Base-by-base conservation (phyloP, 371 early-diverging fungal species). In the Mucor sp. region DNA sequence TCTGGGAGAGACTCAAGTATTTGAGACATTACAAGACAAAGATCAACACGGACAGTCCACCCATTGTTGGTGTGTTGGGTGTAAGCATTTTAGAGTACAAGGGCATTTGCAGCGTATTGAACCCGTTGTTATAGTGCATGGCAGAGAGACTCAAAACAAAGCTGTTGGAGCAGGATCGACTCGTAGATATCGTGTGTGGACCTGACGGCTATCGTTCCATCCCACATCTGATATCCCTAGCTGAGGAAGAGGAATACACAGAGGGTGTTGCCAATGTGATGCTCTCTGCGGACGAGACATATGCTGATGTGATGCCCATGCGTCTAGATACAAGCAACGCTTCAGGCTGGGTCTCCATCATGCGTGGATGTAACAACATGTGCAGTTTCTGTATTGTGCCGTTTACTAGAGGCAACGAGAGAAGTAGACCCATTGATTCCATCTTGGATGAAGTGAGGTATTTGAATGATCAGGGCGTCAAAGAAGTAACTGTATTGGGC, bases 291-390 rank as follows among this genome's bases (percentile, higher is more conserved):
- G 93, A 93, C 69, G 93, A 93, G 74, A 92, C 93, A 3, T 93
- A 93, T 69, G 91, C 93, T 1, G 93, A 93, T 69, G 88, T 93
- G 44, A 88, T 91, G 68, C 93, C 93, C 0, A 85, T 92, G 70
- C 80, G 93, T 30, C 75, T 91, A 28, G 84, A 92, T 63, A 72
- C 81, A 19, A 80, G 84, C 64, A 81, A 79, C 64, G 82, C 86
- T 15, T 81, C 88, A 35, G 93, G 87, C 6, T 89, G 88, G 75
- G 72, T 93, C 12, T 90, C 90, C 3, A 85, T 93, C 41, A 93
- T 93, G 93, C 76, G 93, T 33, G 93, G 93, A 55, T 93, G 93
- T 75, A 92, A 93, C 74, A 93, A 93, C 67, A 93, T 93, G 93
- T 93, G 93, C 65, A 84, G 86, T 43, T 93, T 89, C 70, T 93